phyloP scores from a whole-genome alignment of 371 early-diverging fungal species.

The Mortierella polycephala region DNA sequence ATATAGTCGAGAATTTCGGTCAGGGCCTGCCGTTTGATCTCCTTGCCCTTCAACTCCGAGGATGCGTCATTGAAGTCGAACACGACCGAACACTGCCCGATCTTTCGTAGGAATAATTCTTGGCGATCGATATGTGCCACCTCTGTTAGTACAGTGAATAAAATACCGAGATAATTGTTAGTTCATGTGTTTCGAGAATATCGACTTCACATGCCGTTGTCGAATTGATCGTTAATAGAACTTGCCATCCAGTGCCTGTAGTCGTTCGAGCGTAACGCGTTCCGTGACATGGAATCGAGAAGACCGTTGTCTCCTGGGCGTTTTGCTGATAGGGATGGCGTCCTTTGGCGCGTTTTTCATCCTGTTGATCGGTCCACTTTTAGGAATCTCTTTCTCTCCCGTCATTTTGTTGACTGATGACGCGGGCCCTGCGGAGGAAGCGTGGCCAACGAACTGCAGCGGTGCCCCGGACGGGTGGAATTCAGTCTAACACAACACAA shows the following conservation, averaged over 20 bases:
- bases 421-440: conserved; percentile 22
- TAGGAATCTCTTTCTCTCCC: conserved; percentile 72
- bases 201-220: not conserved
- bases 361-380: conserved; percentile 80
- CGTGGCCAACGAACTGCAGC: conserved; percentile 19
- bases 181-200: too few relatives aligned
- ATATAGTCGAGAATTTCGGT: conserved; percentile 94
- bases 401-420: conserved; percentile 37
- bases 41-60: conserved; percentile 90
- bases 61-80: conserved; percentile 94
- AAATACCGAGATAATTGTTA: conserved; percentile 1
- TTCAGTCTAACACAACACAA: conserved; percentile 22
- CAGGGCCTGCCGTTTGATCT: conserved; percentile 91
- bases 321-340: conserved; percentile 80
- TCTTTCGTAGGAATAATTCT: conserved; percentile 87
- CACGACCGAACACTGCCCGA: conserved; percentile 88
- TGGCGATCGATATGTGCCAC: conserved; percentile 74
- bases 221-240: not conserved
- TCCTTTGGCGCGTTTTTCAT: conserved; percentile 88
- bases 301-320: conserved; percentile 85
- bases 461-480: conserved; percentile 31
- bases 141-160: conserved; percentile 58
- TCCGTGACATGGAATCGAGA: conserved; percentile 86
- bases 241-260: conserved; percentile 81
- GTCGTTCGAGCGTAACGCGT: conserved; percentile 80